Evolutionary conservation across 208 protist genomes (phyloP).

Genomic region (Porcisia hertigi): DNA sequence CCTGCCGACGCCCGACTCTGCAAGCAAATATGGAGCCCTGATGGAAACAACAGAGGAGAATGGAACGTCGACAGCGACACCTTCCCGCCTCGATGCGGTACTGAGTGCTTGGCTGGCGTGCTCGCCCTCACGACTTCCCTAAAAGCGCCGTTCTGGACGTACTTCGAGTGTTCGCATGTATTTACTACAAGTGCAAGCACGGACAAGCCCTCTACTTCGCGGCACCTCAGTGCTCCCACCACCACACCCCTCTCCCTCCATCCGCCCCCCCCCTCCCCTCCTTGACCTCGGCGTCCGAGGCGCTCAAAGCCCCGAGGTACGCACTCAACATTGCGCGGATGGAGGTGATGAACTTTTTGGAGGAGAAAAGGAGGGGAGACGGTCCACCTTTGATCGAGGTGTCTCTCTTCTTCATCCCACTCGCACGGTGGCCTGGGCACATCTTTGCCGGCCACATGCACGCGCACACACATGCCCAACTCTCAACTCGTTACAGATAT

Average conservation of each 20-base stretch:
- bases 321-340: no score
- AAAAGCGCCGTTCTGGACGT: neutral
- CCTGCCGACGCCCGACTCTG: slow-evolving; percentile 49
- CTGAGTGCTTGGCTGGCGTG: slow-evolving; percentile 41
- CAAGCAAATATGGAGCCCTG: slow-evolving; percentile 31
- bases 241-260: neutral
- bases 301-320: no score
- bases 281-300: no score
- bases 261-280: neutral
- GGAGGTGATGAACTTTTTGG: no score
- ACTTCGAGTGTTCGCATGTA: no score
- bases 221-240: neutral
- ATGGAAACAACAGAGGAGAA: slow-evolving; percentile 8
- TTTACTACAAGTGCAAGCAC: neutral
- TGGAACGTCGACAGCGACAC: neutral
- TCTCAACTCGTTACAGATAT: no score
- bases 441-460: no score
- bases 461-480: no score
- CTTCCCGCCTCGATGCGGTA: slow-evolving; percentile 35
- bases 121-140: neutral
- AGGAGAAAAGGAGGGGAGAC: no score
- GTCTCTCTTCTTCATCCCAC: neutral
- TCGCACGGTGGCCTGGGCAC: neutral
- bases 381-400: no score
- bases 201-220: neutral